Evolutionary conservation across 768 basidiomycete genomes (phyloP).

Genomic region (Nidularia pulvinata): DNA sequence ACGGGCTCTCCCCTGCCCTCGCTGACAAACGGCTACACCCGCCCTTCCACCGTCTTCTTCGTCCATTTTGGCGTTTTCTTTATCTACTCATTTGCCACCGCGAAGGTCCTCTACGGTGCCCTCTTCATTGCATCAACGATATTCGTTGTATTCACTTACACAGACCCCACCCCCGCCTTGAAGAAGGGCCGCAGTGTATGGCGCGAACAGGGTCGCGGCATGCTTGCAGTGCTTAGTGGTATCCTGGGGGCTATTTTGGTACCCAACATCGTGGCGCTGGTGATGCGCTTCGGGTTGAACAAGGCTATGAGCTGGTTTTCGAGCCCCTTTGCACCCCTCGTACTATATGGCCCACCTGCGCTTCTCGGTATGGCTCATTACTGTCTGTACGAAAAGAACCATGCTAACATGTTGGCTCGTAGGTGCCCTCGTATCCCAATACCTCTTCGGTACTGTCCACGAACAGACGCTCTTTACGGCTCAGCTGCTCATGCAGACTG

Average conservation of each 20-base stretch:
- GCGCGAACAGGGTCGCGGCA: slow-evolving; percentile 37
- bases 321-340: slow-evolving; percentile 60
- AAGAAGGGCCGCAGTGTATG: slow-evolving; percentile 28
- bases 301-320: slow-evolving; percentile 89
- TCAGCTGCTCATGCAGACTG: slow-evolving; percentile 58
- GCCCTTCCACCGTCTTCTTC: slow-evolving; percentile 78
- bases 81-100: slow-evolving; percentile 74
- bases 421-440: slow-evolving; percentile 69
- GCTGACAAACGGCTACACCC: slow-evolving; percentile 47
- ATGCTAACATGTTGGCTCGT: neutral
- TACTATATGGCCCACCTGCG: slow-evolving; percentile 76
- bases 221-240: slow-evolving; percentile 47
- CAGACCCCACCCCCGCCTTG: slow-evolving; percentile 29
- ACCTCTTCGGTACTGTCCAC: slow-evolving; percentile 44
- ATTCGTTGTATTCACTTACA: slow-evolving; percentile 35
- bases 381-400: neutral
- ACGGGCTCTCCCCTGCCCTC: slow-evolving; percentile 67
- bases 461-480: slow-evolving; percentile 68
- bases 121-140: slow-evolving; percentile 46
- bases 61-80: slow-evolving; percentile 67
- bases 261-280: slow-evolving; percentile 70
- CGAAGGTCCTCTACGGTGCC: slow-evolving; percentile 58
- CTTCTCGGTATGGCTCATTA: slow-evolving; percentile 54
- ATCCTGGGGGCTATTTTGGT: slow-evolving; percentile 56
- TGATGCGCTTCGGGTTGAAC: slow-evolving; percentile 62